Evolutionary conservation across 1,284 basidiomycete genomes (phyloP).

Genomic region (Heliocybe sulcata): DNA sequence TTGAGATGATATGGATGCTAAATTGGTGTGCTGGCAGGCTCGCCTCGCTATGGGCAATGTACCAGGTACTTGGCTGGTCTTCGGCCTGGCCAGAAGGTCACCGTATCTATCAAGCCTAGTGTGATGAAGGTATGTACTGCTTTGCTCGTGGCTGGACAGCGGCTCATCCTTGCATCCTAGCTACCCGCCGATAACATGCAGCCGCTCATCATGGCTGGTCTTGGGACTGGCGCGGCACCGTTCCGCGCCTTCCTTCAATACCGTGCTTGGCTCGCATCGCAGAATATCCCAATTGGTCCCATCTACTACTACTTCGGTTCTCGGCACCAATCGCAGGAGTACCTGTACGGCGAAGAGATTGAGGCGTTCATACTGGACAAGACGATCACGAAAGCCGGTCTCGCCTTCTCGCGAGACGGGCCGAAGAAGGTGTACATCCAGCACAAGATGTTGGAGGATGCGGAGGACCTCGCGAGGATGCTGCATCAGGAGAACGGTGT

Average conservation of each 20-base stretch:
- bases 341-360: constrained; percentile 92
- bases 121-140: constrained; percentile 87
- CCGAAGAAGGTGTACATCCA: constrained; percentile 96
- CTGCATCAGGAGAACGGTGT: constrained; percentile 68
- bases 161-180: constrained; percentile 26
- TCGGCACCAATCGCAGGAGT: constrained; percentile 90
- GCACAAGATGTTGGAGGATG: constrained; percentile 95
- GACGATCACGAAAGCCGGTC: constrained; percentile 82
- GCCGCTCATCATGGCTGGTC: constrained; percentile 97
- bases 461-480: constrained; percentile 68
- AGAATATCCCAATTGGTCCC: constrained; percentile 81
- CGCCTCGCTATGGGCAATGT: constrained; percentile 87
- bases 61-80: constrained; percentile 90
- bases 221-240: constrained; percentile 96
- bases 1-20: constrained; percentile 3
- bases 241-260: constrained; percentile 99
- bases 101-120: constrained; percentile 96
- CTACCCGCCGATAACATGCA: constrained; percentile 81
- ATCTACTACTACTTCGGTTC: constrained; percentile 98
- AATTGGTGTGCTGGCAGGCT: constrained; percentile 37
- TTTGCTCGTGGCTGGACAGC: not conserved
- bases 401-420: constrained; percentile 96
- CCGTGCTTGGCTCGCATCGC: constrained; percentile 75
- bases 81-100: constrained; percentile 86
- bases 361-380: constrained; percentile 80